Evolutionary conservation across 1,284 basidiomycete species (phyloP), one percentile per base, ranked within the genome.

Genomic region (Leccinum colubrinum): DNA sequence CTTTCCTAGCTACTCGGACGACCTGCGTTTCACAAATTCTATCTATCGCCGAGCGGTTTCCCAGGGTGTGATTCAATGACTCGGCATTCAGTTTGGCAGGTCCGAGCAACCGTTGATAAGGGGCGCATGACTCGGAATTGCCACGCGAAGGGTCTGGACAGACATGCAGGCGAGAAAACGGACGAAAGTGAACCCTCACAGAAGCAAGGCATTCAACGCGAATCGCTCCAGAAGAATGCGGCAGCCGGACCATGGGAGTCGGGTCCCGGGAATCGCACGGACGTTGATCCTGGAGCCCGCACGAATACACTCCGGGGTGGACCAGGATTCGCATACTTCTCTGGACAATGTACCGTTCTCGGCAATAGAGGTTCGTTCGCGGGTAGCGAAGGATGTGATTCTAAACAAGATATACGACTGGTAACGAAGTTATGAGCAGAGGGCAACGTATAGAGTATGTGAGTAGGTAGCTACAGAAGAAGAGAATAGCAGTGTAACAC

Each of bases 391-490:
- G n/a, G 30, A 35, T 14, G 22, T 17, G 27, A 12, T 62, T 22
- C n/a, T 58, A 50, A 50, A 27, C n/a, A n/a, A 60, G 27, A 64
- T 35, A 14, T 17, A 48, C 25, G 25, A 43, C 50, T 4, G 41
- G 30, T 56, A 35, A 35, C 25, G 56, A 51, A 46, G 53, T 60
- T 58, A 64, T 27, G 61, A 52, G 60, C 67, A 56, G 8, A 55
- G 27, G 60, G 65, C 58, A 33, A 33, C 20, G n/a, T 62, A 37
- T 25, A 15, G 62, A 66, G 53, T 68, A 50, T 11, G 33, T 33
- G 33, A 51, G 53, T 69, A 64, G 25, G 43, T 37, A 48, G 65
- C 58, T 68, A 71, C 72, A 71, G 20, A 60, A 43, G 43, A 30
- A 53, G 37, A 51, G 55, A 57, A 55, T 43, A 52, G 14, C 17